phyloP scores from a whole-genome alignment of 177 flowering plant genomes.

The Vitis hybrid region DNA sequence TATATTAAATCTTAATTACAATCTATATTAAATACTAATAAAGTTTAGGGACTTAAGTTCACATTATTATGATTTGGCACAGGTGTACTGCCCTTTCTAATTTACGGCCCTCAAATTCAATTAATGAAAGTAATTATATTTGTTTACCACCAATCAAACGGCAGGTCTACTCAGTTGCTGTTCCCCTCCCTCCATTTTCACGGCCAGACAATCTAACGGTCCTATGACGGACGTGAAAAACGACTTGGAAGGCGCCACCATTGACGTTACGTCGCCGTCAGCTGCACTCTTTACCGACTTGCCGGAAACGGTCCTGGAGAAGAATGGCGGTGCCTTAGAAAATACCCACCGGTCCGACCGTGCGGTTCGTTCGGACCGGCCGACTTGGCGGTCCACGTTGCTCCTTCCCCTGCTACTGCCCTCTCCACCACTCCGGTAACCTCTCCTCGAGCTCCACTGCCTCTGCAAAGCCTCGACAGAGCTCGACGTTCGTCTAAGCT shows the following conservation, averaged over 20 bases:
- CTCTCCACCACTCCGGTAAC: conserved; percentile 15
- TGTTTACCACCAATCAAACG: conserved; percentile 15
- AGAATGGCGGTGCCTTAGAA: conserved; percentile 21
- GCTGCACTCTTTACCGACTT: neutral
- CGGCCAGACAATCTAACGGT: conserved; percentile 33
- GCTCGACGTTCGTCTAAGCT: conserved; percentile 25
- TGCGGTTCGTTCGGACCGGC: conserved; percentile 9
- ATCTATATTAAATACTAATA: too few relatives aligned
- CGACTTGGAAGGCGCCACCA: neutral
- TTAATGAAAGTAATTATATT: neutral
- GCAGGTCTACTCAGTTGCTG: conserved; percentile 13
- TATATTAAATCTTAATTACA: too few relatives aligned
- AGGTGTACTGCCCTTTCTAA: too few relatives aligned
- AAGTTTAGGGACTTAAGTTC: too few relatives aligned
- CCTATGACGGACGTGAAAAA: conserved; percentile 22
- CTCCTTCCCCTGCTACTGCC: conserved; percentile 10
- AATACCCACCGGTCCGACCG: conserved; percentile 28
- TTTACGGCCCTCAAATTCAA: neutral
- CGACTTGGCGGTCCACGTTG: conserved; percentile 5
- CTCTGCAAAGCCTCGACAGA: conserved; percentile 14
- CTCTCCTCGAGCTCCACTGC: conserved; percentile 12
- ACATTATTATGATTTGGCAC: too few relatives aligned
- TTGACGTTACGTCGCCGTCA: neutral
- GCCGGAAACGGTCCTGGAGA: conserved; percentile 13
- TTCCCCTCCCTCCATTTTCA: conserved; percentile 13